These are phyloP conservation scores for Tulasnella sp. DNA, from an alignment of 768 basidiomycete genomes.

Conservation along the genomic window DNA sequence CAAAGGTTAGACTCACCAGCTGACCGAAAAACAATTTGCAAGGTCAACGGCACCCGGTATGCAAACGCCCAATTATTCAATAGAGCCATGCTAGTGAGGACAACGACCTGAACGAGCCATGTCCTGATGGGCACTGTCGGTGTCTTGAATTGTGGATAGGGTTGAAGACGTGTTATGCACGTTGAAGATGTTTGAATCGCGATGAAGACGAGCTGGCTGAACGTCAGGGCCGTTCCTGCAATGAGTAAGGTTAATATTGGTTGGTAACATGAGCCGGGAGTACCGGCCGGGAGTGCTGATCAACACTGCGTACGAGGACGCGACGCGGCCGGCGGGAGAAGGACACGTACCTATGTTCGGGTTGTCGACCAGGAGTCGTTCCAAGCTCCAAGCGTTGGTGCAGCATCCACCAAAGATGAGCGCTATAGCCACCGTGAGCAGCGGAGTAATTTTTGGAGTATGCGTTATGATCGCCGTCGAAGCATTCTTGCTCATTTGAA, in stretches of 20 bases:
- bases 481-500: too few relatives aligned
- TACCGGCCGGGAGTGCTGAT: too few relatives aligned
- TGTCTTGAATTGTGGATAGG: slow-evolving; percentile 44
- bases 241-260: slow-evolving; percentile 11
- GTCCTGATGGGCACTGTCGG: slow-evolving; percentile 53
- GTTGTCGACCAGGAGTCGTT: slow-evolving; percentile 58
- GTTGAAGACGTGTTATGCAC: slow-evolving; percentile 37
- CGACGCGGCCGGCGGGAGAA: not conserved
- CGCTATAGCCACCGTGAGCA: slow-evolving; percentile 33
- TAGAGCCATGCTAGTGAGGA: slow-evolving; percentile 54
- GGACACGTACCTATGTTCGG: slow-evolving; percentile 45
- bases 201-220: slow-evolving; percentile 75
- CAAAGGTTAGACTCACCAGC: slow-evolving; percentile 45
- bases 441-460: not conserved
- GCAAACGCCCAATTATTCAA: slow-evolving; percentile 77
- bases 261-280: not conserved
- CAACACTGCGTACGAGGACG: too few relatives aligned
- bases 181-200: slow-evolving; percentile 52
- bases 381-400: slow-evolving; percentile 73
- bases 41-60: slow-evolving; percentile 60
- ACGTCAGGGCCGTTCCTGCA: slow-evolving; percentile 68
- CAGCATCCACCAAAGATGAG: slow-evolving; percentile 79
- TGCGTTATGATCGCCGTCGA: too few relatives aligned
- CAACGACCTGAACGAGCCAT: slow-evolving; percentile 62
- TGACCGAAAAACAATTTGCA: slow-evolving; percentile 78